Percentiles rank a stretch among this genome's conserved stretches.
Evolutionary conservation across 208 protist genomes (phyloP).

Genomic region (Trypanosoma avium): DNA sequence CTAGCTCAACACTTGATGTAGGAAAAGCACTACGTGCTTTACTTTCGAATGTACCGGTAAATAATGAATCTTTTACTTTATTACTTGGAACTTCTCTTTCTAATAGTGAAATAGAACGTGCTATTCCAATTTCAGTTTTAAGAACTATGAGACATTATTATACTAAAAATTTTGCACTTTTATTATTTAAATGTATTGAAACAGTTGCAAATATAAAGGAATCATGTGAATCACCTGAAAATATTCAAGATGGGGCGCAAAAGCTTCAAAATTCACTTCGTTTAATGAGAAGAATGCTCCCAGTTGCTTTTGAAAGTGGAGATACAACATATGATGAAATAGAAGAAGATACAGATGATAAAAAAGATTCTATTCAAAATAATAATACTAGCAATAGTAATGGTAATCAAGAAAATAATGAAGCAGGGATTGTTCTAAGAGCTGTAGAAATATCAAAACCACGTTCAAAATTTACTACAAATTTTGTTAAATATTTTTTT

Average conservation of each 20-base stretch:
- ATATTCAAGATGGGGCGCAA: neutral
- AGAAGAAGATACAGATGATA: neutral
- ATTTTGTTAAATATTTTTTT: constrained; percentile 82
- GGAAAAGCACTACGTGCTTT: constrained; percentile 42
- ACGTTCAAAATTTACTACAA: constrained; percentile 47
- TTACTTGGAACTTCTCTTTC: constrained; percentile 46
- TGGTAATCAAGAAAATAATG: too few species aligned
- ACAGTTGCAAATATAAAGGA: constrained; percentile 42
- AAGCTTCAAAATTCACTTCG: constrained; percentile 53
- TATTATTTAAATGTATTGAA: constrained; percentile 72
- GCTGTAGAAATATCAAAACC: neutral
- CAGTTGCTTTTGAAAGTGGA: constrained; percentile 68
- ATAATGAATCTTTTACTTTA: constrained; percentile 30
- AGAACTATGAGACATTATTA: constrained; percentile 74
- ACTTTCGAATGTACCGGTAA: constrained; percentile 25
- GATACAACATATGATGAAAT: constrained; percentile 22
- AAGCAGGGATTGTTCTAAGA: neutral
- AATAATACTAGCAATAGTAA: too few species aligned
- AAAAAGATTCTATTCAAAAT: neutral
- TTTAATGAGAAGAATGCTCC: constrained; percentile 62
- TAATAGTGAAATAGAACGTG: constrained; percentile 40
- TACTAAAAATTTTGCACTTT: constrained; percentile 75
- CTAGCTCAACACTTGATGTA: constrained; percentile 58
- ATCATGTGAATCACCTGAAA: neutral
- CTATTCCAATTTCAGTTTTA: constrained; percentile 48